Evolutionary conservation across 305 asterid genomes (phyloP).

Genomic region (Coffea humblotiana): DNA sequence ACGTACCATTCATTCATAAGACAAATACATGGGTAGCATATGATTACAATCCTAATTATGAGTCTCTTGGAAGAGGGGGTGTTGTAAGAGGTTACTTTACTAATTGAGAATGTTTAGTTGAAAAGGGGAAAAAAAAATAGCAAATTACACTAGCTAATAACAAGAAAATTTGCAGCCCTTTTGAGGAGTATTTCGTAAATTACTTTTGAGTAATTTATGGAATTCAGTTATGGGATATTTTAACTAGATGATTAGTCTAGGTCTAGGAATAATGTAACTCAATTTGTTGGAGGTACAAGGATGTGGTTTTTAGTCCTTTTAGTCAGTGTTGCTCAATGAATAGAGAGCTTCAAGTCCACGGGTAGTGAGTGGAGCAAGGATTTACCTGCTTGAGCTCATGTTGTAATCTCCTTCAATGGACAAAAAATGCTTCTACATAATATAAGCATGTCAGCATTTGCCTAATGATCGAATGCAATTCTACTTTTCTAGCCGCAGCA

Average conservation of each 20-base stretch:
- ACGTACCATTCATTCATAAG: slow-evolving; percentile 1
- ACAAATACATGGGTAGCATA: slow-evolving; percentile 3
- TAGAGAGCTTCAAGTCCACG: neutral
- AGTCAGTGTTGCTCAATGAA: neutral
- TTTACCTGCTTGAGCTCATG: neutral
- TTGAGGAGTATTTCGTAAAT: no score
- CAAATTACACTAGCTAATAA: no score
- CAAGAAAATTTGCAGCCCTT: neutral
- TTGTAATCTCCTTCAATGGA: neutral
- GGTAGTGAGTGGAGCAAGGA: neutral
- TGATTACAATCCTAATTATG: slow-evolving; percentile 28
- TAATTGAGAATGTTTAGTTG: neutral
- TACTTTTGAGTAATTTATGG: neutral
- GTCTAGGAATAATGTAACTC: neutral
- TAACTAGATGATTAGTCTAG: neutral
- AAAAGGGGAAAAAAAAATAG: neutral
- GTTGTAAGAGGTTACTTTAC: slow-evolving; percentile 25
- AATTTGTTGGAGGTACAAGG: neutral
- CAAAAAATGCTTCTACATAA: neutral
- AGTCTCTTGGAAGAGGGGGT: slow-evolving; percentile 31
- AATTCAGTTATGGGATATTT: neutral
- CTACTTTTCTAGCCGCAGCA: neutral
- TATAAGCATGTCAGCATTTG: neutral
- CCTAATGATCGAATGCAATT: neutral
- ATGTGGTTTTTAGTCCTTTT: neutral